These are phyloP conservation scores for Shiraia sp. DNA, from an alignment of 2,329 filamentous ascomycete genomes.

Conservation along the genomic window DNA sequence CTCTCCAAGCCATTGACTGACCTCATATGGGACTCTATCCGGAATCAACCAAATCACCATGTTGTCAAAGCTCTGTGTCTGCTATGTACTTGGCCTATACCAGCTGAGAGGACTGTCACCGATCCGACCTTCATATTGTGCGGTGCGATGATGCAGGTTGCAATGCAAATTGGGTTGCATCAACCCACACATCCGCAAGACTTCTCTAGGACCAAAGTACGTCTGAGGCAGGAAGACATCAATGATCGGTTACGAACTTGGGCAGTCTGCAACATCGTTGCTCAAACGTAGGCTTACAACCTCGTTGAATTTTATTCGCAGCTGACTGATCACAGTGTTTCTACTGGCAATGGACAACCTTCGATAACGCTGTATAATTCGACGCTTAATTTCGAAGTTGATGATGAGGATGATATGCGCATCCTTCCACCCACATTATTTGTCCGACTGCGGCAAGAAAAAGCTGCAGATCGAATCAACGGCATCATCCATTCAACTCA, in stretches of 20 bases:
- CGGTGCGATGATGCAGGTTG: slow-evolving; percentile 85
- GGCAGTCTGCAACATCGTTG: slow-evolving; percentile 84
- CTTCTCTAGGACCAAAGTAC: slow-evolving; percentile 74
- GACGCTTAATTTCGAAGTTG: slow-evolving; percentile 58
- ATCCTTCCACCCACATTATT: slow-evolving; percentile 42
- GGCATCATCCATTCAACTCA: slow-evolving; percentile 43
- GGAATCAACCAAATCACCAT: slow-evolving; percentile 77
- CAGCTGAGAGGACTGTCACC: slow-evolving; percentile 77
- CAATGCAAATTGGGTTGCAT: slow-evolving; percentile 81
- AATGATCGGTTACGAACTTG: slow-evolving; percentile 79
- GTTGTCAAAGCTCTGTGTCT: slow-evolving; percentile 81
- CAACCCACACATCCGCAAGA: slow-evolving; percentile 81
- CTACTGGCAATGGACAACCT: slow-evolving; percentile 82
- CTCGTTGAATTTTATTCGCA: neutral
- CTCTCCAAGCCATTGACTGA: slow-evolving; percentile 69
- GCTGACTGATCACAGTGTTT: slow-evolving; percentile 57
- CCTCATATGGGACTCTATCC: slow-evolving; percentile 76
- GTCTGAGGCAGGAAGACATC: slow-evolving; percentile 77
- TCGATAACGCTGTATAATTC: slow-evolving; percentile 78
- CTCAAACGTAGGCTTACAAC: slow-evolving; percentile 61
- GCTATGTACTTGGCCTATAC: slow-evolving; percentile 79
- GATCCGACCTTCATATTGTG: slow-evolving; percentile 82
- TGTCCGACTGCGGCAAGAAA: slow-evolving; percentile 43
- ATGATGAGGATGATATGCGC: slow-evolving; percentile 44
- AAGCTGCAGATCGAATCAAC: slow-evolving; percentile 44